Conservation (phyloP, 257 asterid genomes). For the Voacanga thouarsii region DNA sequence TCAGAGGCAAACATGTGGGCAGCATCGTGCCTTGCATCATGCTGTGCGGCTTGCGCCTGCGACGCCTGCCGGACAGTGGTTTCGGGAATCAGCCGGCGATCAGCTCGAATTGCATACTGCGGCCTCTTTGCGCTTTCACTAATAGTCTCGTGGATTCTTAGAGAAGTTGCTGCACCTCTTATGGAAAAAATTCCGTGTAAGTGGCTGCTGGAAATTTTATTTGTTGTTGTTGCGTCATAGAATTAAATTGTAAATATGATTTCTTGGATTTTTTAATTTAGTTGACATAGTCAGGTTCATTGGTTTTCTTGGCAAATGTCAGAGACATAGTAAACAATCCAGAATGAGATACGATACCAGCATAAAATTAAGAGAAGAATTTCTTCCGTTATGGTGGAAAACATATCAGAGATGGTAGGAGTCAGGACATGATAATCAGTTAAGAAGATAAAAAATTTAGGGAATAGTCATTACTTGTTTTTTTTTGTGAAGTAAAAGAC, state of each 20-base stretch:
- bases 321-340: too few species aligned
- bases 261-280: too few species aligned
- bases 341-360: background rate
- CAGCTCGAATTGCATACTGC: constrained; percentile 87
- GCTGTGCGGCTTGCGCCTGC: constrained; percentile 86
- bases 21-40: constrained; percentile 82
- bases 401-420: background rate
- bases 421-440: too few species aligned
- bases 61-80: constrained; percentile 71
- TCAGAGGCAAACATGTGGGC: constrained; percentile 62
- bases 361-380: background rate
- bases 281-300: too few species aligned
- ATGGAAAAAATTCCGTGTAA: constrained; percentile 84
- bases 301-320: too few species aligned
- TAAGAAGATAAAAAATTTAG: background rate
- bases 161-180: constrained; percentile 89
- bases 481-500: background rate
- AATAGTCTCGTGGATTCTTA: constrained; percentile 77
- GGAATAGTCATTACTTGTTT: background rate
- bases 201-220: constrained; percentile 5
- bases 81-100: constrained; percentile 78
- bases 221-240: too few species aligned
- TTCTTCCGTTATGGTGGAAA: background rate
- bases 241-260: too few species aligned
- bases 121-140: constrained; percentile 80